A percentile compares a stretch with the other conserved stretches of the same genome.
Conservation (phyloP, 2,329 filamentous ascomycete genomes). For the Aspergillus arachidicola region DNA sequence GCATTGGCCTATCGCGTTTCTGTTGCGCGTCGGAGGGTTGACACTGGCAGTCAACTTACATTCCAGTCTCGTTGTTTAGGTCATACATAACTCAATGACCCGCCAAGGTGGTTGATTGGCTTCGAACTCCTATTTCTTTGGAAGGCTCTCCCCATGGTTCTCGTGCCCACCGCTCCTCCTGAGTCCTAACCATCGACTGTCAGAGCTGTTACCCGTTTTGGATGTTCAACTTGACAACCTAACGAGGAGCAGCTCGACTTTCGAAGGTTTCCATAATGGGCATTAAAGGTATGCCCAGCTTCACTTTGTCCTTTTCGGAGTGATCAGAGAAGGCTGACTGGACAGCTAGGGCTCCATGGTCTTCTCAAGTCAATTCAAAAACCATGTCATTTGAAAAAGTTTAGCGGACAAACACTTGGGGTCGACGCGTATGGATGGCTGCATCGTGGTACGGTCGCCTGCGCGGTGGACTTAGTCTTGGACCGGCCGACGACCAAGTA, state of each 20-base stretch:
- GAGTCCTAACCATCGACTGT: conserved; percentile 9
- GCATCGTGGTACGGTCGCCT: conserved; percentile 86
- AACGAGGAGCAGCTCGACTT: conserved; percentile 31
- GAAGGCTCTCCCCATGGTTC: conserved; percentile 9
- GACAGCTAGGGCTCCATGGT: conserved; percentile 72
- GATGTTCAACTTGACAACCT: conserved; percentile 28
- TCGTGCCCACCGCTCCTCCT: neutral
- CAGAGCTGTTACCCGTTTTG: conserved; percentile 22
- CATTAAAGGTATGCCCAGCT: conserved; percentile 43
- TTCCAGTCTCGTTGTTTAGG: conserved; percentile 33
- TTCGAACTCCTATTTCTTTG: neutral
- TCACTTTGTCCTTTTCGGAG: conserved; percentile 5
- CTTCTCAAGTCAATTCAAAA: conserved; percentile 96
- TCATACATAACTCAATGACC: conserved; percentile 19
- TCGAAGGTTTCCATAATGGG: conserved; percentile 42
- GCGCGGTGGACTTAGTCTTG: conserved; percentile 86
- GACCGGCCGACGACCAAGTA: conserved; percentile 87
- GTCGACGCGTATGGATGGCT: conserved; percentile 98
- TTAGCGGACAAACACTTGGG: conserved; percentile 83
- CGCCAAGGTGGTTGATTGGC: conserved; percentile 9
- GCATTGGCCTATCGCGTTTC: conserved; percentile 27
- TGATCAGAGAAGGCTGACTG: conserved; percentile 7
- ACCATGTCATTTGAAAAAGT: conserved; percentile 82
- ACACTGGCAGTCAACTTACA: conserved; percentile 28
- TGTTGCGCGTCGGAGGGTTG: conserved; percentile 33